A percentile compares a stretch with the other conserved stretches of the same genome.
Evolutionary conservation across 306 rosid genomes (phyloP).

Genomic region (Ceratonia siliqua): DNA sequence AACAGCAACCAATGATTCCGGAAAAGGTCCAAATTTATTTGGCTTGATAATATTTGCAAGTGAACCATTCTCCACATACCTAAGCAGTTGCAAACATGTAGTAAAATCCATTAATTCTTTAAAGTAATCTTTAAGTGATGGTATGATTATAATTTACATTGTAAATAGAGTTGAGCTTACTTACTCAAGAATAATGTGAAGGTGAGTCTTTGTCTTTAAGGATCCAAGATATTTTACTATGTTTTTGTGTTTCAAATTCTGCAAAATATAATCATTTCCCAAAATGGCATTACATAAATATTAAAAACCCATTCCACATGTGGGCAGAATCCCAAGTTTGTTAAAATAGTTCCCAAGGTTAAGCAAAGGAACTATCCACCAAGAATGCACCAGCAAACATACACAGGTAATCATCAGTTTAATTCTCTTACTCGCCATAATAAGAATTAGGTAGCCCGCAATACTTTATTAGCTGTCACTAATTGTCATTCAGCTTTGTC

Average conservation of each 20-base stretch:
- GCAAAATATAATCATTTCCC: constrained; percentile 44
- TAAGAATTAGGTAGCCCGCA: background rate
- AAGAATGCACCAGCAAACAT: constrained; percentile 11
- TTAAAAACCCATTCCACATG: background rate
- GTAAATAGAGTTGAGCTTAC: constrained; percentile 44
- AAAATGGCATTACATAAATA: constrained; percentile 23
- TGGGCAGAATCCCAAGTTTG: constrained; percentile 15
- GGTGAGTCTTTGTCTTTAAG: constrained; percentile 91
- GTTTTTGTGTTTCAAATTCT: constrained; percentile 98
- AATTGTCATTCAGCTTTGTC: no score
- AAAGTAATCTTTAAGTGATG: constrained; percentile 15
- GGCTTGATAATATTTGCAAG: constrained; percentile 99
- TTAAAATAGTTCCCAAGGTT: constrained; percentile 1
- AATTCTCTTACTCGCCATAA: background rate
- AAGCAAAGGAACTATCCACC: constrained; percentile 21
- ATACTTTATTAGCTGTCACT: background rate
- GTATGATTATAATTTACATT: constrained; percentile 43
- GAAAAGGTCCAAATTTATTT: constrained; percentile 98
- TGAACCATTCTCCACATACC: constrained; percentile 98
- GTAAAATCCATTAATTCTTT: constrained; percentile 27
- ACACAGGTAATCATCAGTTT: background rate
- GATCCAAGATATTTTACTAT: constrained; percentile 99
- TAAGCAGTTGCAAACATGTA: constrained; percentile 34
- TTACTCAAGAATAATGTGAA: constrained; percentile 95
- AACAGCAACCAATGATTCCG: constrained; percentile 93